phyloP scores from a whole-genome alignment of 2,329 filamentous ascomycete species.

The Aspergillus viridinutans region DNA sequence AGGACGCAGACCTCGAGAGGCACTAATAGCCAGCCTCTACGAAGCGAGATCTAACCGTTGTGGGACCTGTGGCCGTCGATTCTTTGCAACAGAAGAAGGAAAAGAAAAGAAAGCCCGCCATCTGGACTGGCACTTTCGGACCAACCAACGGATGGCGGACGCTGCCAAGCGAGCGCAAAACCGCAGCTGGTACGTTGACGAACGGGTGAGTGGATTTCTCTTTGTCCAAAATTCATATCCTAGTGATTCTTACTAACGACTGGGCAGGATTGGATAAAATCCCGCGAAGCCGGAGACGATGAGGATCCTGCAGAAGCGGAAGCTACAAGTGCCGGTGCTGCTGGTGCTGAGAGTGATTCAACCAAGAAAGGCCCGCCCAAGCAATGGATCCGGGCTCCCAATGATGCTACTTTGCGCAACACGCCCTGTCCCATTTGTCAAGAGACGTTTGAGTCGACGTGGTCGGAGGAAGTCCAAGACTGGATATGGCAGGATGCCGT shows the following conservation, averaged over 20 bases:
- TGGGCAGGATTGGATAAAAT: conserved; percentile 79
- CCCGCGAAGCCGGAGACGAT: conserved; percentile 72
- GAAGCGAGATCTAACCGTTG: conserved; percentile 82
- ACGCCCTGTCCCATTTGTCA: conserved; percentile 89
- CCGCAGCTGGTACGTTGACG: conserved; percentile 91
- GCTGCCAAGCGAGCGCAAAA: conserved; percentile 81
- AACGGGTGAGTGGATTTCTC: conserved; percentile 57
- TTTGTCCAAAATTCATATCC: neutral
- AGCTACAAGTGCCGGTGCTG: conserved; percentile 36
- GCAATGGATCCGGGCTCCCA: conserved; percentile 78
- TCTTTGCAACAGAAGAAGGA: conserved; percentile 71
- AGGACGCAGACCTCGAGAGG: conserved; percentile 60
- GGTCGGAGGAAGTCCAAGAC: conserved; percentile 88
- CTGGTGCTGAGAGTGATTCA: conserved; percentile 36
- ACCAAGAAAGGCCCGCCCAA: conserved; percentile 56
- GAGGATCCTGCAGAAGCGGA: conserved; percentile 42
- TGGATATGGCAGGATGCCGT: conserved; percentile 95
- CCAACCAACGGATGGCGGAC: conserved; percentile 83
- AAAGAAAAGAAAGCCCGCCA: conserved; percentile 83
- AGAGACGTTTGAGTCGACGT: conserved; percentile 88
- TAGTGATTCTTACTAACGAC: neutral
- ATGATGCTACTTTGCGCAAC: conserved; percentile 69
- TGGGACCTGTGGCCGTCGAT: conserved; percentile 85
- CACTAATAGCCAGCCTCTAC: conserved; percentile 70
- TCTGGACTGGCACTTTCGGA: conserved; percentile 97